A percentile compares a stretch with the other conserved stretches of the same genome.
phyloP scores from a whole-genome alignment of 179 eudicot species.

The Amaranthus tricolor region DNA sequence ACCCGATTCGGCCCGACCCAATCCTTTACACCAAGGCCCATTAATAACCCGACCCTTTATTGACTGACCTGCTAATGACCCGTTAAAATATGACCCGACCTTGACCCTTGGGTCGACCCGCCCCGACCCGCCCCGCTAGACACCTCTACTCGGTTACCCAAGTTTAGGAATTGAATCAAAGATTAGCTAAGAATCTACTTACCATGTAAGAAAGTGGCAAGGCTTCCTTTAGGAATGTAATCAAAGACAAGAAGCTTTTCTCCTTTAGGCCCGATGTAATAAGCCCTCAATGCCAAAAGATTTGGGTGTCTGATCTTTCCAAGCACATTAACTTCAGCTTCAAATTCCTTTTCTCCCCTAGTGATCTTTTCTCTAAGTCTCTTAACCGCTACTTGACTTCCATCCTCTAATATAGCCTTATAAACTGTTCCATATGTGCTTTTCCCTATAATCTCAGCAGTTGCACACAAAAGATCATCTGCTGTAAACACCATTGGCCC shows the following conservation, averaged over 20 bases:
- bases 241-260: constrained; percentile 97
- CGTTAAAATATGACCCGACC: no score
- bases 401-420: constrained; percentile 89
- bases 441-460: constrained; percentile 97
- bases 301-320: constrained; percentile 79
- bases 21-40: no score
- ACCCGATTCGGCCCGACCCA: no score
- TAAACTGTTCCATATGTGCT: constrained; percentile 87
- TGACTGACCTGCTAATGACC: no score
- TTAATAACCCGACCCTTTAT: no score
- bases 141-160: no score
- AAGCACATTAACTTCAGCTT: constrained; percentile 61
- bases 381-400: constrained; percentile 87
- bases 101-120: no score
- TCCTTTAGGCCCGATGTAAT: constrained; percentile 92
- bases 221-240: constrained; percentile 84
- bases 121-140: no score
- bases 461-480: constrained; percentile 87
- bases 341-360: constrained; percentile 79
- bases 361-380: constrained; percentile 86
- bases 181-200: constrained; percentile 7
- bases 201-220: constrained; percentile 86
- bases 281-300: constrained; percentile 81
- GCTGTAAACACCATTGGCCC: constrained; percentile 88
- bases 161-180: neutral